Base-by-base conservation (phyloP, 1,284 basidiomycete species). In the Sanguinoderma infundibulare region DNA sequence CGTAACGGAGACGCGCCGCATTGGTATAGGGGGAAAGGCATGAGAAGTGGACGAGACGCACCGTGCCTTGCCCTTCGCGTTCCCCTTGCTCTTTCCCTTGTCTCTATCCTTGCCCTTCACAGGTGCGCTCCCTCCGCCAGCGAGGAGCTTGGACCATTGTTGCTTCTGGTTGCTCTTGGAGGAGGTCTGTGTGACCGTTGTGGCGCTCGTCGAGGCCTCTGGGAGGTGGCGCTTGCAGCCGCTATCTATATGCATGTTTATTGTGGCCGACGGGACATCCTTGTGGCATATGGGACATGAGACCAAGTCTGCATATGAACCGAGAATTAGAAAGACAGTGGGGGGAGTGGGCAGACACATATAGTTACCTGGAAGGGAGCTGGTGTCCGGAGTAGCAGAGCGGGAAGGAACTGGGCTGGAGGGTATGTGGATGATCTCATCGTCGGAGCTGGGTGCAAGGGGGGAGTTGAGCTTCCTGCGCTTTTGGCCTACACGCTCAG, bases 181-280 rank as follows among this genome's bases (percentile, higher is more conserved):
- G 22, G 55, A 15, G 15, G 28, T 59, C 17, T 46, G 20, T 20
- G n/a, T 17, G 6, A 34, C 9, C n/a, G 49, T 14, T 20, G 20
- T 22, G 14, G 46, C 44, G n/a, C 35, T 39, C 2, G 55, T 15
- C 1, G 36, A 35, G 2, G 39, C 28, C 14, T 66, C 54, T 24
- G 47, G 61, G 42, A 72, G 65, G 28, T 73, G 61, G 12, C 65
- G 62, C 55, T 75, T 79, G 70, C 85, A 89, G 6, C 75, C 74
- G 53, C 79, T 81, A 67, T 90, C 89, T 49, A 91, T 77, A 67
- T 91, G 90, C 5, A 66, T 60, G 67, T 91, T 89, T 55, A 91
- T 84, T 14, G 63, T 69, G 32, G 75, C 70, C 28, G 78, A 77
- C 32, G 73, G 74, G 22, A 90, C 79, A 17, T 58, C 67, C 58